Conservation (phyloP, 805 yeast genomes). For the Spathaspora passalidarum region DNA sequence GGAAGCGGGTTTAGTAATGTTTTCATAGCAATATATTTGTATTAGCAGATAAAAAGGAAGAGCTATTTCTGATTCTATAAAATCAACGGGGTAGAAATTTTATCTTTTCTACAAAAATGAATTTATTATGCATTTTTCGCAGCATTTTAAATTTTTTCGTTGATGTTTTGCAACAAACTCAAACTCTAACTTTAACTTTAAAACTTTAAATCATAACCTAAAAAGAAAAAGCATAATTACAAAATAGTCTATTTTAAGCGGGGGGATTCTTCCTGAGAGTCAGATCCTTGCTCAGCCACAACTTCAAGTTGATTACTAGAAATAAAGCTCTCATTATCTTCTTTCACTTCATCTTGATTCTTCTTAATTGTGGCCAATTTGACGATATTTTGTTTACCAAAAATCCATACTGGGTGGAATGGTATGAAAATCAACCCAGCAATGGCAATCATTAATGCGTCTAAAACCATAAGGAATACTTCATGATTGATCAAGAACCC, state of each 20-base stretch:
- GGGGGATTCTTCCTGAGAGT: not conserved
- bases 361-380: slow-evolving; percentile 25
- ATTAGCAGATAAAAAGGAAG: not conserved
- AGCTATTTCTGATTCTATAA: not conserved
- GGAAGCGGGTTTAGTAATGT: not conserved
- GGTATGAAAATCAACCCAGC: slow-evolving; percentile 34
- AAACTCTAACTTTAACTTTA: not conserved
- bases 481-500: slow-evolving; percentile 38
- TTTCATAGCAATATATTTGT: not conserved
- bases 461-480: slow-evolving; percentile 35
- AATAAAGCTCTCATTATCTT: not conserved
- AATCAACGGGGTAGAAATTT: not conserved
- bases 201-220: no score
- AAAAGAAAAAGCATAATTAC: no score
- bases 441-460: slow-evolving; percentile 35
- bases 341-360: slow-evolving; percentile 16
- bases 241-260: not conserved
- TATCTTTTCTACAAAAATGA: not conserved
- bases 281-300: not conserved
- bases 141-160: not conserved
- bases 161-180: not conserved
- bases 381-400: slow-evolving; percentile 27
- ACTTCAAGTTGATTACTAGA: not conserved
- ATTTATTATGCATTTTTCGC: not conserved
- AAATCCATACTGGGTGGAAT: slow-evolving; percentile 38